Conservation (phyloP, 345 rosid genomes). For the Eucalyptus shirleyi region DNA sequence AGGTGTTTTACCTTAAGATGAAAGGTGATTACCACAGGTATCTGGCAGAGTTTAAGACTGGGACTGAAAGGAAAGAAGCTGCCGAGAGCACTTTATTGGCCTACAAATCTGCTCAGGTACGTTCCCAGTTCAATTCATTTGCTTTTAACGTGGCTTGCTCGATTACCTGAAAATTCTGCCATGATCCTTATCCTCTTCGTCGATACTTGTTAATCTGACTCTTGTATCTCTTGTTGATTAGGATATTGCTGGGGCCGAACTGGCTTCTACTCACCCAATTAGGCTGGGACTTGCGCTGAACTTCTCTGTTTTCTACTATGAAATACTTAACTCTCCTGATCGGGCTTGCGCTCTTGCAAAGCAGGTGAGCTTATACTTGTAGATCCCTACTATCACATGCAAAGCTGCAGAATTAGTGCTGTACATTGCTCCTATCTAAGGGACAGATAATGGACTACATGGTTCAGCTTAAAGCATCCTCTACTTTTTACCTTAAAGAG, state of each 20-base stretch:
- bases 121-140: not conserved
- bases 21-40: conserved; percentile 95
- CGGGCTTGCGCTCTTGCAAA: conserved; percentile 96
- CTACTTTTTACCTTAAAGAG: not conserved
- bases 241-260: conserved; percentile 89
- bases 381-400: not conserved
- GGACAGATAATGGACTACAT: not conserved
- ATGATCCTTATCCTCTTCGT: not conserved
- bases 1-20: conserved; percentile 96
- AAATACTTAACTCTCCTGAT: conserved; percentile 96
- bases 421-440: not conserved
- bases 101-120: conserved; percentile 94
- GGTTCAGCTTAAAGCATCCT: not conserved
- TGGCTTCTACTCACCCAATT: conserved; percentile 95
- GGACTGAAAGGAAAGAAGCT: conserved; percentile 91
- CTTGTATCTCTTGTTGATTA: conserved; percentile 8
- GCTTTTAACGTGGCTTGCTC: not conserved
- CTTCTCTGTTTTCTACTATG: conserved; percentile 97
- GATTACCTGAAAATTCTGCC: not conserved
- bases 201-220: not conserved
- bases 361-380: conserved; percentile 31
- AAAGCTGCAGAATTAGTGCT: not conserved
- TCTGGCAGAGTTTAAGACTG: conserved; percentile 94
- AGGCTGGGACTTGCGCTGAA: conserved; percentile 97
- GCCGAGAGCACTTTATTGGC: conserved; percentile 96